Conservation (phyloP, 805 yeast species). For the Metschnikowia shivogae region DNA sequence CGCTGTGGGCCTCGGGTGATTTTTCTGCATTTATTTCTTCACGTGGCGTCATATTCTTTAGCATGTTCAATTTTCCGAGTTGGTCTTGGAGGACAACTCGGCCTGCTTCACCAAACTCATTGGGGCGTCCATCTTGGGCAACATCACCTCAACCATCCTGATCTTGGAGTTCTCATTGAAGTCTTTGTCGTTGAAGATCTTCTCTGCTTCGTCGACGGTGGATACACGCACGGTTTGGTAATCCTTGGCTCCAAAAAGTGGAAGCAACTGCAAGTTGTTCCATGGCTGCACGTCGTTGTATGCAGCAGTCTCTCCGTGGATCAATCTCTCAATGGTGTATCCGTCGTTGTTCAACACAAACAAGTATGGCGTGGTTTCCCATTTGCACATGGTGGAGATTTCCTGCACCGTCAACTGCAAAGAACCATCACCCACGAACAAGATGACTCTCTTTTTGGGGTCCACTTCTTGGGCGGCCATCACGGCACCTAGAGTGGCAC, state of each 20-base stretch:
- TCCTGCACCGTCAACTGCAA: slow-evolving; percentile 41
- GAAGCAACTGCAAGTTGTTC: slow-evolving; percentile 32
- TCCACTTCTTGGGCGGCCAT: slow-evolving; percentile 26
- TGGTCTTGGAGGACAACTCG: slow-evolving; percentile 28
- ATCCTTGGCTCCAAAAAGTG: slow-evolving; percentile 29
- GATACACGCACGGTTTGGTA: slow-evolving; percentile 25
- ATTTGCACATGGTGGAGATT: slow-evolving; percentile 34
- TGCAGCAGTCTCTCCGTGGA: slow-evolving; percentile 35
- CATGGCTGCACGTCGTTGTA: slow-evolving; percentile 39
- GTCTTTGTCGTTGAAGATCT: slow-evolving; percentile 23
- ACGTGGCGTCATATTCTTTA: not conserved
- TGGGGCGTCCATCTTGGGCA: slow-evolving; percentile 38
- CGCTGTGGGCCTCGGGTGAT: too few species aligned
- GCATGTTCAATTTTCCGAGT: slow-evolving; percentile 17
- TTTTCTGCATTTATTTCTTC: not conserved
- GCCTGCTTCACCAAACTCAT: slow-evolving; percentile 35
- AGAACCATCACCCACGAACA: slow-evolving; percentile 42
- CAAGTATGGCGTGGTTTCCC: slow-evolving; percentile 32
- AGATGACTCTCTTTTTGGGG: slow-evolving; percentile 31
- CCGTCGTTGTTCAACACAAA: slow-evolving; percentile 40
- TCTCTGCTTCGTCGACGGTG: slow-evolving; percentile 24
- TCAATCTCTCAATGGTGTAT: slow-evolving; percentile 38
- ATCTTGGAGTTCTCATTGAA: slow-evolving; percentile 30
- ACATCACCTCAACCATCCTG: slow-evolving; percentile 34
- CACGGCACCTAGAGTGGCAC: slow-evolving; percentile 28